Conservation (phyloP, 768 basidiomycete genomes). For the Tremella fuciformis region DNA sequence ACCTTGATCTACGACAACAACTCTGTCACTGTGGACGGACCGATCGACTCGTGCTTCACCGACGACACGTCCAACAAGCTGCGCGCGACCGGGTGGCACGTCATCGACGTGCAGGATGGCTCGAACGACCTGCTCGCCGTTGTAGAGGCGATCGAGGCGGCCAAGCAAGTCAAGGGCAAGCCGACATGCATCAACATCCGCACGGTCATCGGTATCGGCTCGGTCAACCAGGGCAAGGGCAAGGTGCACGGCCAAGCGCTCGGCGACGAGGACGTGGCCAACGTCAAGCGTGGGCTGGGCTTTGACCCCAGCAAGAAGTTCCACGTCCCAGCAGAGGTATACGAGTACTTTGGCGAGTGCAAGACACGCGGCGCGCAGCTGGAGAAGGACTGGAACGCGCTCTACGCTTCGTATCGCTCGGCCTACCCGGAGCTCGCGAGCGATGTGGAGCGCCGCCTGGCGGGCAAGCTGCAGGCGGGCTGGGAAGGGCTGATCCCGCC, state of each 20-base stretch:
- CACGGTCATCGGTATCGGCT: slow-evolving; percentile 49
- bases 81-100: slow-evolving; percentile 39
- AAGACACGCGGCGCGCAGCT: slow-evolving; percentile 28
- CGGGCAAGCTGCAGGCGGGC: slow-evolving; percentile 34
- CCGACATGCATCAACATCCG: slow-evolving; percentile 47
- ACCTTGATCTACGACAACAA: slow-evolving; percentile 51
- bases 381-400: slow-evolving; percentile 41
- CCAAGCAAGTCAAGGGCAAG: slow-evolving; percentile 44
- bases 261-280: slow-evolving; percentile 47
- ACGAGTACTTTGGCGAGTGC: slow-evolving; percentile 46
- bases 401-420: slow-evolving; percentile 26
- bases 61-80: slow-evolving; percentile 50
- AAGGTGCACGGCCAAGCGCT: slow-evolving; percentile 48
- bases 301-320: slow-evolving; percentile 45
- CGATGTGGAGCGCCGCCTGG: slow-evolving; percentile 31
- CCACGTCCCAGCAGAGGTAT: slow-evolving; percentile 36
- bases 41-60: slow-evolving; percentile 48
- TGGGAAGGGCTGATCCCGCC: slow-evolving; percentile 34
- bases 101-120: slow-evolving; percentile 46
- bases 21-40: slow-evolving; percentile 47
- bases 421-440: slow-evolving; percentile 29
- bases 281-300: slow-evolving; percentile 46
- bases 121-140: slow-evolving; percentile 47
- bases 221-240: slow-evolving; percentile 42
- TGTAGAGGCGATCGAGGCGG: slow-evolving; percentile 41